These are phyloP conservation scores for Calonectria montana DNA, from an alignment of 2,329 filamentous ascomycete genomes.

Conservation along the genomic window DNA sequence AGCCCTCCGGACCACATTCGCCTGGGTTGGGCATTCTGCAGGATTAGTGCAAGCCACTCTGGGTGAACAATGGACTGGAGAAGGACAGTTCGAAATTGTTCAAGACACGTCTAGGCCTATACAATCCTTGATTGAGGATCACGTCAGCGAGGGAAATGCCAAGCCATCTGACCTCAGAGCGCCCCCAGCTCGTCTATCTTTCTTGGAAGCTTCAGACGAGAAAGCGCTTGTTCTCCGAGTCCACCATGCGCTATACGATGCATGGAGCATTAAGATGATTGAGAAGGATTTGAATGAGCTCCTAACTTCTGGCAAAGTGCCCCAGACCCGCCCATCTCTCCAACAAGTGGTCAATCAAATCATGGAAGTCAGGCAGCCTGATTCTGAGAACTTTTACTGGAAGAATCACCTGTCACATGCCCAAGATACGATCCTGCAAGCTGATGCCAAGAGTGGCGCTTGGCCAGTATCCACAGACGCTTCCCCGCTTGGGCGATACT, in stretches of 20 bases:
- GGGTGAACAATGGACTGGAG: not conserved
- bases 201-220: not conserved
- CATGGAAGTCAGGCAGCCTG: not conserved
- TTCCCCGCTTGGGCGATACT: not conserved
- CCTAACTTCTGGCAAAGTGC: not conserved
- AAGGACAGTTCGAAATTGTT: not conserved
- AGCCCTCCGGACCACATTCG: not conserved
- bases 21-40: not conserved
- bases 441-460: too few relatives aligned
- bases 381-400: not conserved
- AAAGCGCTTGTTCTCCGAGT: not conserved
- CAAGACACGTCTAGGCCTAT: not conserved
- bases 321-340: not conserved
- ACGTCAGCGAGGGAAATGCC: not conserved
- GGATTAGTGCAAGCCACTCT: not conserved
- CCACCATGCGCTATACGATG: not conserved
- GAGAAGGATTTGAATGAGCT: not conserved
- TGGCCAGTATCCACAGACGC: not conserved
- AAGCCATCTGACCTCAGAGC: not conserved
- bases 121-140: not conserved
- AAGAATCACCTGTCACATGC: not conserved
- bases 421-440: not conserved
- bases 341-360: not conserved
- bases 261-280: conserved; percentile 2
- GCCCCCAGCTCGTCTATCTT: not conserved